A percentile compares a stretch with the other conserved stretches of the same genome.
These are phyloP conservation scores for Hyaloscypha finlandica DNA, from an alignment of 495 filamentous ascomycete genomes.

Conservation along the genomic window DNA sequence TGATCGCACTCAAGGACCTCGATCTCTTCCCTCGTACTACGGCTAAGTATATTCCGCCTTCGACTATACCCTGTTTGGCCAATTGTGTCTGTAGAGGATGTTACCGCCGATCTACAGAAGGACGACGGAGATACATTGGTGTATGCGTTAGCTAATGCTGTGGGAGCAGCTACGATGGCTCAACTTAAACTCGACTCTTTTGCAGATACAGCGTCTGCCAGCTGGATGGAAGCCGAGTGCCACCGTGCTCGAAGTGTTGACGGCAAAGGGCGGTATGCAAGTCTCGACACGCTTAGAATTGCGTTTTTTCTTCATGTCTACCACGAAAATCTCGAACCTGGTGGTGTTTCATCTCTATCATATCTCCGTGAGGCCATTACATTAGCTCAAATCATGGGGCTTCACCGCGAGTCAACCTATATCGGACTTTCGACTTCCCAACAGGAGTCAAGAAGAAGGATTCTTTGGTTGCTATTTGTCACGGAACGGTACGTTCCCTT, in stretches of 20 bases:
- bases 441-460: constrained; percentile 42
- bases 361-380: constrained; percentile 49
- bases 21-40: constrained; percentile 32
- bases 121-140: constrained; percentile 40
- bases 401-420: constrained; percentile 44
- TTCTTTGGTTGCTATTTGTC: constrained; percentile 48
- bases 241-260: background rate
- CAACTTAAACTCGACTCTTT: constrained; percentile 44
- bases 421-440: constrained; percentile 31
- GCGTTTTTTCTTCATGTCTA: constrained; percentile 51
- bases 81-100: constrained; percentile 44
- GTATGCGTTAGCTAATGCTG: constrained; percentile 43
- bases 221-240: constrained; percentile 33
- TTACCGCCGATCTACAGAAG: constrained; percentile 40
- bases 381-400: constrained; percentile 46
- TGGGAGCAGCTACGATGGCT: constrained; percentile 47
- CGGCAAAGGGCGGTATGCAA: constrained; percentile 29
- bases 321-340: constrained; percentile 45
- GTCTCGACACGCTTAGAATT: constrained; percentile 36
- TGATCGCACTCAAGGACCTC: background rate
- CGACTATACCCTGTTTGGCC: constrained; percentile 52
- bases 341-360: constrained; percentile 42
- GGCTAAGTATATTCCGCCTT: constrained; percentile 44
- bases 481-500: constrained; percentile 40
- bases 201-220: constrained; percentile 32